Evolutionary conservation across 257 asterid genomes (phyloP), one percentile per base, ranked within the genome.

Genomic region (Solanum neorickii): DNA sequence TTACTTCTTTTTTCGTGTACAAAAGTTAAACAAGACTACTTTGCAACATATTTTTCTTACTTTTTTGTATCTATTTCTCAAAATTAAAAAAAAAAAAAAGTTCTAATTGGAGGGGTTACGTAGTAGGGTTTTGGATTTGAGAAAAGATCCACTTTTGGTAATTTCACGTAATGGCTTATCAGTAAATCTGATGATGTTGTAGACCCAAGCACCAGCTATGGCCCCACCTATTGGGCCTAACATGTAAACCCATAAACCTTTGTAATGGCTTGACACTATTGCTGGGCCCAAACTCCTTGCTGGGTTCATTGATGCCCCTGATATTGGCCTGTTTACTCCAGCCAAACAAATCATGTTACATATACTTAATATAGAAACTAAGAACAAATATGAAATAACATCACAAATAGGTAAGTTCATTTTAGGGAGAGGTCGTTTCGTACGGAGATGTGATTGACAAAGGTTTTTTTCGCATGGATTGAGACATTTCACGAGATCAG

Each of bases 211-310:
- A 59, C 93, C 93, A 2, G 91, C 87, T 5, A 89, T 14, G 75
- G 92, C 93, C 3, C 93, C 93, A 3, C 86, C 37, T 15, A n/a
- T 90, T 42, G 93, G 93, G 21, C 93, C 93, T 16, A 91, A 69
- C 3, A 92, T 44, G 52, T 89, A 92, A 44, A 91, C 80, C 93
- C 93, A 91, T 12, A 92, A 18, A 16, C 91, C 87, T 29, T 11
- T 82, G 76, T 91, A 92, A 5, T 59, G 60, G 5, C 44, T 86
- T 74, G 88, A 90, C 3, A 91, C 89, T 44, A 90, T 91, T 35
- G 93, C 90, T 87, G 94, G 93, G 21, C 93, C 93, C 83, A 92
- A 90, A 87, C 91, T 92, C 86, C 94, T 91, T 70, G 92, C 93
- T 82, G 94, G 93, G 82, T 92, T 91, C 91, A 90, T 83, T 39